Evolutionary conservation across 192 early-diverging fungal genomes (phyloP), one percentile per base, ranked within the genome.

Genomic region (Geosiphon pyriformis): DNA sequence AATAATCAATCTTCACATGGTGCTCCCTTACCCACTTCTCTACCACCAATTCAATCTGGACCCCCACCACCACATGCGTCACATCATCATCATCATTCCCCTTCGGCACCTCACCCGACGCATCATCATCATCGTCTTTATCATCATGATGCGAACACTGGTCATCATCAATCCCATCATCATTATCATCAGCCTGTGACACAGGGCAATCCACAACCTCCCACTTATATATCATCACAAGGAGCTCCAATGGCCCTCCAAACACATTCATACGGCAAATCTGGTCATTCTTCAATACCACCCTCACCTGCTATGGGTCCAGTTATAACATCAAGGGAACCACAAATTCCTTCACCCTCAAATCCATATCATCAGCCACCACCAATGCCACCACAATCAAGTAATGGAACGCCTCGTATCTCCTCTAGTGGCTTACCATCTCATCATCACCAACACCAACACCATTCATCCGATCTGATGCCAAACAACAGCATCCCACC

Each of bases 61-160:
- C 25, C 27, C 22, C 8, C 60, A 31, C 48, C 27, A 34, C 23
- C 20, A 50, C 29, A 15, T 1, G 10, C 7, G 18, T 47, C 15
- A 12, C 61, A 51, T 4, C 64, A 52, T 34, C 64, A 65, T 65
- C 64, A 65, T 65, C 30, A 51, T 50, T 50, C 46, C 53, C 50
- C 32, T 42, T 47, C 46, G 6, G 23, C 31, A n/a, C 20, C 60
- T 8, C 35, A 32, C 37, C 20, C 50, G n/a, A 3, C 63, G 22
- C 50, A 18, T 32, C n/a, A 25, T 12, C 63, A 65, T 65, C 29
- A 32, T 32, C 61, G 50, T 65, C 63, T 35, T 65, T 23, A 65
- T 55, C 42, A 65, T 55, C 20, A 25, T 12, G 22, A 35, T 33
- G 35, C 32, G 15, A 17, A 53, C 22, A 17, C 18, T 49, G 4